A percentile compares a stretch with the other conserved stretches of the same genome.
Conservation (phyloP, 148 eudicot genomes). For the Suaeda aralocaspica region DNA sequence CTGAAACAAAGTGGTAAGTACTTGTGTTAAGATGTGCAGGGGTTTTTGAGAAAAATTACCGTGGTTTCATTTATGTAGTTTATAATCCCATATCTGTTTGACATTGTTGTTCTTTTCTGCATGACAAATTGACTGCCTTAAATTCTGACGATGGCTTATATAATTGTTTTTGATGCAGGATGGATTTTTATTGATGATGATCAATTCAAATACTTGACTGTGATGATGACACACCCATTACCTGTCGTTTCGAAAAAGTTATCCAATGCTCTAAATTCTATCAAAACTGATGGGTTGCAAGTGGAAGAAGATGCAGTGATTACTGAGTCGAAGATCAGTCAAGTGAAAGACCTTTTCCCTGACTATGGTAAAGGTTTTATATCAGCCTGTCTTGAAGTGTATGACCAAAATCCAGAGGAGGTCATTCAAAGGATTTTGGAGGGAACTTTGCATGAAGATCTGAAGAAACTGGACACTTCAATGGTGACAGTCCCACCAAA, state of each 20-base stretch:
- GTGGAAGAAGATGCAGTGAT: slow-evolving; percentile 65
- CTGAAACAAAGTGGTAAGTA: slow-evolving; percentile 55
- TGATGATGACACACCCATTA: slow-evolving; percentile 42
- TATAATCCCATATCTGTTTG: not conserved
- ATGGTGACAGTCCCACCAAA: slow-evolving; percentile 55
- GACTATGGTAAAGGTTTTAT: slow-evolving; percentile 86
- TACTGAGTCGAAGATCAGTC: slow-evolving; percentile 80
- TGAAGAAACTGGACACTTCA: slow-evolving; percentile 54
- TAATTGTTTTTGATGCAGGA: slow-evolving; percentile 41
- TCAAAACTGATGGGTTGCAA: slow-evolving; percentile 30
- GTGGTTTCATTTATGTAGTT: not conserved
- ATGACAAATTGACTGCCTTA: not conserved
- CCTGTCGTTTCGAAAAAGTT: slow-evolving; percentile 23
- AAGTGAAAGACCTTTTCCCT: slow-evolving; percentile 88
- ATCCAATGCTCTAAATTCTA: slow-evolving; percentile 29
- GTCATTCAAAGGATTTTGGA: slow-evolving; percentile 91
- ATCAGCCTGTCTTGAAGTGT: slow-evolving; percentile 83
- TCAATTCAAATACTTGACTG: slow-evolving; percentile 55
- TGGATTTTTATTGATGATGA: slow-evolving; percentile 78
- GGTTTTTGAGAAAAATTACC: not conserved
- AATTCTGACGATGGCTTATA: slow-evolving; percentile 5
- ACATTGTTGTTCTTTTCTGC: not conserved
- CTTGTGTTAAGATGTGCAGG: slow-evolving; percentile 3
- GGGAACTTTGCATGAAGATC: slow-evolving; percentile 79
- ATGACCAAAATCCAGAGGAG: slow-evolving; percentile 83